phyloP scores from a whole-genome alignment of 139 green algal species.

The Mychonastes homosphaera region DNA sequence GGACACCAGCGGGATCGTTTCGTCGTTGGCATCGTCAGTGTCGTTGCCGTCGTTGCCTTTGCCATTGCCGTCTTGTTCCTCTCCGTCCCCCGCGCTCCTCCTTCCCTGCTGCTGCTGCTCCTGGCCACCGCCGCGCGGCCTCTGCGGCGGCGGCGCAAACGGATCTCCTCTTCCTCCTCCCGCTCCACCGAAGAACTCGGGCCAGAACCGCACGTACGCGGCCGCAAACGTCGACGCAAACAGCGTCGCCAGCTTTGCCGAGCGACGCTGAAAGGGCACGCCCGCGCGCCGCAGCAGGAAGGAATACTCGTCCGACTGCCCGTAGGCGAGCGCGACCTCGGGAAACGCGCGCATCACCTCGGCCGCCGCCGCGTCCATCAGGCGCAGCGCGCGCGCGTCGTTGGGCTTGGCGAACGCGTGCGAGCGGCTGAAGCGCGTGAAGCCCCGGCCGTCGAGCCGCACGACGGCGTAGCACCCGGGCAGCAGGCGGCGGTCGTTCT shows the following conservation, averaged over 20 bases:
- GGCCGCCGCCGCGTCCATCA: conserved; percentile 64
- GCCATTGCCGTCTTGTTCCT: too few species aligned
- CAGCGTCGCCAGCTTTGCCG: conserved; percentile 76
- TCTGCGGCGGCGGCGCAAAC: too few species aligned
- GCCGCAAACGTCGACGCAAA: conserved; percentile 74
- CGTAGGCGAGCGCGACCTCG: conserved; percentile 69
- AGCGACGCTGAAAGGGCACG: conserved; percentile 40
- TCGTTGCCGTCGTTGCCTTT: too few species aligned
- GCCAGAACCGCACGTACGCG: conserved; percentile 60
- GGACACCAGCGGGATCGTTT: too few species aligned
- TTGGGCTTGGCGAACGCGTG: conserved; percentile 81
- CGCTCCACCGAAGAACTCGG: too few species aligned
- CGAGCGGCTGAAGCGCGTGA: conserved; percentile 56
- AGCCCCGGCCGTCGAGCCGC: conserved; percentile 67
- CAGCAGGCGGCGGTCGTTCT: too few species aligned
- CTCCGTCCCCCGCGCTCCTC: too few species aligned
- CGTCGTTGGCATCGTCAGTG: too few species aligned
- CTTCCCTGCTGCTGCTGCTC: too few species aligned
- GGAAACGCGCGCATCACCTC: conserved; percentile 57
- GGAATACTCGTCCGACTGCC: conserved; percentile 83
- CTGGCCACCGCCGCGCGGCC: too few species aligned
- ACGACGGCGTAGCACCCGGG: conserved; percentile 81
- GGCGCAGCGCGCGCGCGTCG: conserved; percentile 53
- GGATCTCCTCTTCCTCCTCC: too few species aligned
- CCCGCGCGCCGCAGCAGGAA: conserved; percentile 61